These are phyloP conservation scores for Silene uniflora DNA, from an alignment of 148 eudicot genomes.

Conservation along the genomic window DNA sequence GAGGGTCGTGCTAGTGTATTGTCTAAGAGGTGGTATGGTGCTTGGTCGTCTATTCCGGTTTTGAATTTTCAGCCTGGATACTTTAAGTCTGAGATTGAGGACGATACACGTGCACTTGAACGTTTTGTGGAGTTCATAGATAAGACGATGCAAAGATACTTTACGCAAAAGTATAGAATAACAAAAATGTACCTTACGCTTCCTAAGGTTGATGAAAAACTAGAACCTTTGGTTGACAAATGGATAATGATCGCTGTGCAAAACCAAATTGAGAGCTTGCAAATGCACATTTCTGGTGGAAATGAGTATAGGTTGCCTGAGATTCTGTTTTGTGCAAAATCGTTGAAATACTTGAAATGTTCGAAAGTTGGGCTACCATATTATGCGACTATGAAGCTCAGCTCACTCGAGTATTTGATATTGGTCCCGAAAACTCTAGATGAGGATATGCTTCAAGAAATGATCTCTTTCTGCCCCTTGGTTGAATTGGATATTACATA, in stretches of 20 bases:
- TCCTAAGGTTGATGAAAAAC: neutral
- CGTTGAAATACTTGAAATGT: slow-evolving; percentile 5
- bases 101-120: too few species aligned
- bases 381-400: neutral
- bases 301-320: neutral
- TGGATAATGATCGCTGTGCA: slow-evolving; percentile 11
- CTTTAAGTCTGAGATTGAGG: too few species aligned
- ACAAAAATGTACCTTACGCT: neutral
- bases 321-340: slow-evolving; percentile 3
- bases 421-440: neutral
- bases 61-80: neutral
- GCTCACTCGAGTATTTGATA: neutral
- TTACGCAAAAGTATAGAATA: neutral
- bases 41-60: neutral
- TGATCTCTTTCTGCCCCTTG: slow-evolving; percentile 5
- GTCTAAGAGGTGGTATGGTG: neutral
- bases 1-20: neutral
- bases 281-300: neutral
- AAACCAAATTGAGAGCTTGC: slow-evolving; percentile 5
- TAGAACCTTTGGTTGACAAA: neutral
- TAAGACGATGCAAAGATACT: slow-evolving; percentile 7
- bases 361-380: neutral
- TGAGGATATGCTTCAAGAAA: neutral
- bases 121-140: neutral
- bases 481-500: neutral